A percentile compares a stretch with the other conserved stretches of the same genome.
Evolutionary conservation across 2,329 filamentous ascomycete genomes (phyloP).

Genomic region (Madurella mycetomatis): DNA sequence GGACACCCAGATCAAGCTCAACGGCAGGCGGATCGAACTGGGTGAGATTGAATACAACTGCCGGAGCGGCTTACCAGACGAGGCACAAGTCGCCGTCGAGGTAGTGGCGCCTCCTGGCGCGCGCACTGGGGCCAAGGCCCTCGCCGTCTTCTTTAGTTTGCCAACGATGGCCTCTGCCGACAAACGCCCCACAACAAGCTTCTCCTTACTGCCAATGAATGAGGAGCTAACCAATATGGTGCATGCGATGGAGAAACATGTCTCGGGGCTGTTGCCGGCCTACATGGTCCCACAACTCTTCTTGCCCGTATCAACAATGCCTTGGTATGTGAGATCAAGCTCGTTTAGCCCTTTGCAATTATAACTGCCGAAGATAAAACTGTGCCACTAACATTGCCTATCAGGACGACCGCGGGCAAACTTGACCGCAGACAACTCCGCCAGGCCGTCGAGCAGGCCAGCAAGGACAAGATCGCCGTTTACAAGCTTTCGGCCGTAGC

Average conservation of each 20-base stretch:
- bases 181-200: slow-evolving; percentile 1
- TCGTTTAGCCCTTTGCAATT: no score
- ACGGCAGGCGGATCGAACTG: slow-evolving; percentile 62
- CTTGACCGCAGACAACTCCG: slow-evolving; percentile 23
- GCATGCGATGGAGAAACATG: slow-evolving; percentile 11
- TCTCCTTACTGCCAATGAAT: slow-evolving; percentile 15
- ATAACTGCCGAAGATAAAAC: no score
- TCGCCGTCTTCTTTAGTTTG: slow-evolving; percentile 22
- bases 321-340: slow-evolving; percentile 2
- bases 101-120: slow-evolving; percentile 13
- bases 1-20: slow-evolving; percentile 65
- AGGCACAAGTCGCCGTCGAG: slow-evolving; percentile 40
- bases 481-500: slow-evolving; percentile 17
- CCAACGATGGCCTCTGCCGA: not conserved
- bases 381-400: no score
- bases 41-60: slow-evolving; percentile 51
- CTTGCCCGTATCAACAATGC: slow-evolving; percentile 23
- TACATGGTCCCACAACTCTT: slow-evolving; percentile 28
- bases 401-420: slow-evolving; percentile 22
- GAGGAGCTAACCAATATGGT: slow-evolving; percentile 11
- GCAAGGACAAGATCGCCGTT: slow-evolving; percentile 1
- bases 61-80: slow-evolving; percentile 39
- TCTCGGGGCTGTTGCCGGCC: slow-evolving; percentile 14
- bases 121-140: slow-evolving; percentile 11
- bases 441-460: slow-evolving; percentile 15